A percentile compares a stretch with the other conserved stretches of the same genome.
phyloP scores from a whole-genome alignment of 2,329 filamentous ascomycete species.

The Fusarium oligoseptatum region DNA sequence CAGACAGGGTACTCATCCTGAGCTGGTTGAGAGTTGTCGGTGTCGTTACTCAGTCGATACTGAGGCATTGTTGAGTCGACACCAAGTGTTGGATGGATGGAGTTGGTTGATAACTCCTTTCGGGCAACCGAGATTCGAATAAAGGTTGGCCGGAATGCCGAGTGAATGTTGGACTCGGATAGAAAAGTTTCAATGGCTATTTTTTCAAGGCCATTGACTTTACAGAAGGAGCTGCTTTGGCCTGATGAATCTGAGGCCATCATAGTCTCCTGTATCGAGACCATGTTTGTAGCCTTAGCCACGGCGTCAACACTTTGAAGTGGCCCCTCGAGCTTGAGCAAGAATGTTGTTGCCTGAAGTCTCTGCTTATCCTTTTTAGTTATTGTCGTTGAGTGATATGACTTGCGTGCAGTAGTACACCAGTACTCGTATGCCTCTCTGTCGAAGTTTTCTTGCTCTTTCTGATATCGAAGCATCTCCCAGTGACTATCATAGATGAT shows the following conservation, averaged over 20 bases:
- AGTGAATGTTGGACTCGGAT: accelerated
- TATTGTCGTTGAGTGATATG: neutral
- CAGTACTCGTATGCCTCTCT: constrained; percentile 16
- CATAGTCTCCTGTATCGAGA: no score
- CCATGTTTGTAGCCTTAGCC: neutral
- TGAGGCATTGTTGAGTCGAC: constrained; percentile 19
- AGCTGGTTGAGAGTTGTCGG: neutral
- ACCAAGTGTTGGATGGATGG: constrained; percentile 1
- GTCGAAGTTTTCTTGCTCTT: neutral
- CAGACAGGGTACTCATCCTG: constrained; percentile 12
- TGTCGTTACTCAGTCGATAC: neutral
- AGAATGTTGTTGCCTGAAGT: neutral
- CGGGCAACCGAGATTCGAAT: neutral
- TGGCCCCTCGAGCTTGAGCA: constrained; percentile 7
- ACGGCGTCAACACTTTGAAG: neutral
- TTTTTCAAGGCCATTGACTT: constrained; percentile 2
- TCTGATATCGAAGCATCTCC: neutral
- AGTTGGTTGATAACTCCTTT: neutral
- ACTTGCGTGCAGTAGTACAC: neutral
- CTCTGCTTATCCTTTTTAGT: neutral
- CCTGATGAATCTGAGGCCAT: neutral
- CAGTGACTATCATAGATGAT: neutral
- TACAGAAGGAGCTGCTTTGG: neutral
- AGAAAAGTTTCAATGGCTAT: neutral
- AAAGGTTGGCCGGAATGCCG: neutral